phyloP scores from a whole-genome alignment of 495 filamentous ascomycete species.

The Pseudomonodictys pantanalensis region DNA sequence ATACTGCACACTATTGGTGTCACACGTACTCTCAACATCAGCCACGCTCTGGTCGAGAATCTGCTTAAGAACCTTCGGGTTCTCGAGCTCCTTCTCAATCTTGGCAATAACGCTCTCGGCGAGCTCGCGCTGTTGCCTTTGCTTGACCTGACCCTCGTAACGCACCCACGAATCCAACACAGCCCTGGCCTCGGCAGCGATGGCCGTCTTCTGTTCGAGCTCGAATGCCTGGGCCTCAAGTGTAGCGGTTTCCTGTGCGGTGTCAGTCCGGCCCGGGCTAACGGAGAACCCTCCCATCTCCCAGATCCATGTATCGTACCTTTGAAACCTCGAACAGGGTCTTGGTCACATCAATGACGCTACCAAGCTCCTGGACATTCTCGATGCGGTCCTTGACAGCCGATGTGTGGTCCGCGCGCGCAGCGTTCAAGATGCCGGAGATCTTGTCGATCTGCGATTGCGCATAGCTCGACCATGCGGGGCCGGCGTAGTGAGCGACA shows the following conservation, averaged over 20 bases:
- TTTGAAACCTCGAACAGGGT: slow-evolving; percentile 96
- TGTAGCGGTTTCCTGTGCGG: slow-evolving; percentile 84
- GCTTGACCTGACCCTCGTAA: slow-evolving; percentile 98
- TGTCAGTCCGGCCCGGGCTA: slow-evolving; percentile 28
- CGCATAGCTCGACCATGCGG: slow-evolving; percentile 89
- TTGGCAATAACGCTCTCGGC: slow-evolving; percentile 89
- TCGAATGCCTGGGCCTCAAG: slow-evolving; percentile 95
- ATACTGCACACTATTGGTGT: background rate
- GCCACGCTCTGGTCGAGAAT: slow-evolving; percentile 92
- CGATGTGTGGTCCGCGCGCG: slow-evolving; percentile 87
- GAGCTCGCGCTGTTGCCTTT: slow-evolving; percentile 94
- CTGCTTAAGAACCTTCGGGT: slow-evolving; percentile 88
- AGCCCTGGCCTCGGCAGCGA: slow-evolving; percentile 86
- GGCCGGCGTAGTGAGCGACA: slow-evolving; percentile 86
- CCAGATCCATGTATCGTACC: slow-evolving; percentile 49
- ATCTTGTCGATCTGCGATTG: slow-evolving; percentile 81
- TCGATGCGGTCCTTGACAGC: slow-evolving; percentile 92
- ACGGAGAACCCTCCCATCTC: slow-evolving; percentile 8
- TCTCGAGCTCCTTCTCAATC: slow-evolving; percentile 97
- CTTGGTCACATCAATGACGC: slow-evolving; percentile 95
- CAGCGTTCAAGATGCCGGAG: slow-evolving; percentile 86
- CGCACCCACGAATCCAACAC: slow-evolving; percentile 98
- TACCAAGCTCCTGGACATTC: slow-evolving; percentile 85
- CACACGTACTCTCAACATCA: slow-evolving; percentile 89
- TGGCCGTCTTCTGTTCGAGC: slow-evolving; percentile 88